Evolutionary conservation across 1,284 basidiomycete species (phyloP), one percentile per base, ranked within the genome.

Genomic region (Cutaneotrichosporon cavernicola): DNA sequence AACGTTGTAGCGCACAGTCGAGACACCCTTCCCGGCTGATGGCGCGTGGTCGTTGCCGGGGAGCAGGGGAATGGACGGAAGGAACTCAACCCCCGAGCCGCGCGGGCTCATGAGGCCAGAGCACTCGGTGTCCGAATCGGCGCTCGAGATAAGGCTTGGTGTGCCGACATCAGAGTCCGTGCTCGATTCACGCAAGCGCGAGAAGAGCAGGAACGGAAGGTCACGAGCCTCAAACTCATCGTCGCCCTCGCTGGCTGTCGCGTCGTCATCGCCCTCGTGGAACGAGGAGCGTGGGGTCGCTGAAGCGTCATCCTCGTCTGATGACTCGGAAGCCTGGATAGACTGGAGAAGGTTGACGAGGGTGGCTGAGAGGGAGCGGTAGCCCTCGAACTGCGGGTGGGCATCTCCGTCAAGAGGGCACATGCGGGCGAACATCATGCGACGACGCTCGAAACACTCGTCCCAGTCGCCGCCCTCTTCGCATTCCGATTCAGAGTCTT

Each of bases 401-500:
- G 63, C 65, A 31, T 58, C 65, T 1, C 52, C 31, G n/a, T 52
- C 59, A 5, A 56, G 60, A 18, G 68, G 61, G 47, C 69, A 68
- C 73, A 78, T 72, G 43, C 68, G 63, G 13, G 75, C 74, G 60
- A 80, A 80, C 76, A 80, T 78, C 74, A 77, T 76, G 49, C 76
- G 56, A 40, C 77, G 65, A 34, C 78, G 62, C 43, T 76, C 75
- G 68, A 76, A 73, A 63, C 76, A 77, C 62, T 72, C 72, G 58
- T 73, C 71, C 76, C 76, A 78, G 57, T 75, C 71, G 34, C 63
- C 65, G 30, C 47, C 58, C 30, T 64, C 63, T 32, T 51, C 34
- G 18, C 63, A 59, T 47, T 70, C 70, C 6, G 31, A 53, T 16
- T 64, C 63, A 5, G 61, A 64, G 53, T 64, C 66, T 26, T 67